phyloP scores from a whole-genome alignment of 73 alveolate genomes.

The Blepharisma japonicum region DNA sequence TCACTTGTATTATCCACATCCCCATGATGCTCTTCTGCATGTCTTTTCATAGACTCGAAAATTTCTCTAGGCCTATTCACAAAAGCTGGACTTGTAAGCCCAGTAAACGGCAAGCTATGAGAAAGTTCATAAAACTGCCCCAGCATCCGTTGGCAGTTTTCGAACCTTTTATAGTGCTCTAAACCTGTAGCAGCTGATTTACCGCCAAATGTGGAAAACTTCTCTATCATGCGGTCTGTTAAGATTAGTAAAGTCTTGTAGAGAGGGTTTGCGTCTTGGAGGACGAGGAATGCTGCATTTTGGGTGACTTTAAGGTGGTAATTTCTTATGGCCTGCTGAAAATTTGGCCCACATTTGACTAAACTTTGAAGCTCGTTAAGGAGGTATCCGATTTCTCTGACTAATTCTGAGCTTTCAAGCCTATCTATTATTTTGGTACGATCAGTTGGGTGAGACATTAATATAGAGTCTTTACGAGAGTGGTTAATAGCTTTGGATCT shows the following conservation, averaged over 20 bases:
- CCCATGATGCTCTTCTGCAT: neutral
- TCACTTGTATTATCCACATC: neutral
- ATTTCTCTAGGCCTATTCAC: slow-evolving; percentile 14
- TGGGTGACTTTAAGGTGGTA: slow-evolving; percentile 6
- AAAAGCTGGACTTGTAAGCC: slow-evolving; percentile 15
- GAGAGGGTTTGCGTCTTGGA: neutral
- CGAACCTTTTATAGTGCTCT: slow-evolving; percentile 20
- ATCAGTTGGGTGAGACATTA: neutral
- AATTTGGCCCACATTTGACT: slow-evolving; percentile 15
- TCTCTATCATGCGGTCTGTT: neutral
- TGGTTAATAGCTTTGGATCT: neutral
- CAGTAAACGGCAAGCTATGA: neutral
- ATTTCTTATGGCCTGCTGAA: slow-evolving; percentile 20
- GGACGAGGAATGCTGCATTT: neutral
- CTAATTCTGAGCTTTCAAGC: neutral
- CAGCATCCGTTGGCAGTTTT: slow-evolving; percentile 16
- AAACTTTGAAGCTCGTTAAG: neutral
- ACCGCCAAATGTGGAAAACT: neutral
- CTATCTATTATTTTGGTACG: neutral
- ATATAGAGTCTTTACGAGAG: neutral
- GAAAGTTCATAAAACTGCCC: slow-evolving; percentile 17
- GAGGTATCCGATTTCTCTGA: slow-evolving; percentile 5
- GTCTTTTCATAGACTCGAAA: neutral
- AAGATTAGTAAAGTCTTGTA: neutral
- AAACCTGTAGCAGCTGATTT: neutral